Evolutionary conservation across 257 asterid species (phyloP).

Genomic region (Fraxinus anomala): DNA sequence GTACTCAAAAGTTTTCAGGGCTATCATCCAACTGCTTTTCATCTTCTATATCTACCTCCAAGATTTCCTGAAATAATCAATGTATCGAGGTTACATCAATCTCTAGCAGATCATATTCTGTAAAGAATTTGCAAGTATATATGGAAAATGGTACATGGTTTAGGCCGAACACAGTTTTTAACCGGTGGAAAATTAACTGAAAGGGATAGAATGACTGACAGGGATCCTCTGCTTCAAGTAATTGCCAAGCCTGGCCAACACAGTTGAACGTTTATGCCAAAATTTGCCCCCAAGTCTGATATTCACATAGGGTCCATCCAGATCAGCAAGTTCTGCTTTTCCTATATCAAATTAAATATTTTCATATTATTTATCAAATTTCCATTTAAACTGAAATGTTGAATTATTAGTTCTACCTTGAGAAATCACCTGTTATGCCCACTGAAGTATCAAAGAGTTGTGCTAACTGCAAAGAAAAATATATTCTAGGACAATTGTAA

Average conservation of each 20-base stretch:
- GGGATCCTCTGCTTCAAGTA: slow-evolving; percentile 96
- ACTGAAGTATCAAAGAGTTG: slow-evolving; percentile 83
- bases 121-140: neutral
- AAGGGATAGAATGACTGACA: slow-evolving; percentile 38
- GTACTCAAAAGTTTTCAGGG: slow-evolving; percentile 69
- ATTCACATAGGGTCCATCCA: slow-evolving; percentile 94
- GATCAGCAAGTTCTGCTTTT: slow-evolving; percentile 76
- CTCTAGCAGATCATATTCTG: neutral
- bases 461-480: slow-evolving; percentile 61
- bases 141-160: too few species aligned
- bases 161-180: neutral
- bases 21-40: slow-evolving; percentile 95
- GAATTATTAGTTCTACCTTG: neutral
- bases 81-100: neutral
- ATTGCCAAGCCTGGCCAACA: slow-evolving; percentile 82
- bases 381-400: neutral
- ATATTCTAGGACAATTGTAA: neutral
- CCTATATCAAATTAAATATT: slow-evolving; percentile 41
- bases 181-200: neutral
- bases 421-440: slow-evolving; percentile 77
- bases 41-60: slow-evolving; percentile 95
- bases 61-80: slow-evolving; percentile 60
- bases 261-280: slow-evolving; percentile 80
- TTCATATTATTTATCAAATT: neutral
- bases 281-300: slow-evolving; percentile 78